These are phyloP conservation scores for Colletotrichum sidae DNA, from an alignment of 2,329 filamentous ascomycete genomes.

Conservation along the genomic window DNA sequence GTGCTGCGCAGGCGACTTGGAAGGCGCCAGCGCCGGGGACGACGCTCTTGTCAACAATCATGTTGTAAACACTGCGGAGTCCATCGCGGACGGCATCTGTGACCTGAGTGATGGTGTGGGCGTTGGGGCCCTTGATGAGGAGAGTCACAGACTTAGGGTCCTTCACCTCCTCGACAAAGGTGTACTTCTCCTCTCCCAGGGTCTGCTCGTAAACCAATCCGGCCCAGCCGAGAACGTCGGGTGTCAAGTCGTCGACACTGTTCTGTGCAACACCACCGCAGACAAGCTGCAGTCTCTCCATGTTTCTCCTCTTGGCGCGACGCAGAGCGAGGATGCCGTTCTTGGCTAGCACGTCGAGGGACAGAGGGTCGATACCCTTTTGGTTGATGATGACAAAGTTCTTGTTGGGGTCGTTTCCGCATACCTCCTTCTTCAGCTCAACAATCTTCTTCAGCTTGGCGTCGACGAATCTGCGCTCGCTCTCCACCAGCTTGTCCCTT, in stretches of 20 bases:
- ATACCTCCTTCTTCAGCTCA: conserved; percentile 97
- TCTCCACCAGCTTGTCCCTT: conserved; percentile 97
- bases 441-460: conserved; percentile 98
- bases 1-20: conserved; percentile 91
- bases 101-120: conserved; percentile 96
- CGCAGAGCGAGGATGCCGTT: conserved; percentile 96
- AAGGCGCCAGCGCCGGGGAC: conserved; percentile 95
- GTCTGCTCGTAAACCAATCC: conserved; percentile 97
- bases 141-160: conserved; percentile 98
- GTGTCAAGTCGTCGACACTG: conserved; percentile 91
- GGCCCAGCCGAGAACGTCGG: conserved; percentile 93
- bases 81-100: conserved; percentile 97
- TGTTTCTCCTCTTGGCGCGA: conserved; percentile 96
- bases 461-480: conserved; percentile 94
- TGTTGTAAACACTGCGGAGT: conserved; percentile 97
- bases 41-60: conserved; percentile 97
- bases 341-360: conserved; percentile 95
- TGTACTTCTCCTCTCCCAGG: conserved; percentile 98
- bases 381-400: conserved; percentile 99
- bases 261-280: conserved; percentile 94
- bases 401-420: conserved; percentile 92
- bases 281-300: conserved; percentile 96
- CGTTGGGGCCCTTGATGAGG: conserved; percentile 97
- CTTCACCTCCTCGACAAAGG: conserved; percentile 98
- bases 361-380: conserved; percentile 98